Evolutionary conservation across 2,329 filamentous ascomycete species (phyloP).

Genomic region (Aspergillus cejpii): DNA sequence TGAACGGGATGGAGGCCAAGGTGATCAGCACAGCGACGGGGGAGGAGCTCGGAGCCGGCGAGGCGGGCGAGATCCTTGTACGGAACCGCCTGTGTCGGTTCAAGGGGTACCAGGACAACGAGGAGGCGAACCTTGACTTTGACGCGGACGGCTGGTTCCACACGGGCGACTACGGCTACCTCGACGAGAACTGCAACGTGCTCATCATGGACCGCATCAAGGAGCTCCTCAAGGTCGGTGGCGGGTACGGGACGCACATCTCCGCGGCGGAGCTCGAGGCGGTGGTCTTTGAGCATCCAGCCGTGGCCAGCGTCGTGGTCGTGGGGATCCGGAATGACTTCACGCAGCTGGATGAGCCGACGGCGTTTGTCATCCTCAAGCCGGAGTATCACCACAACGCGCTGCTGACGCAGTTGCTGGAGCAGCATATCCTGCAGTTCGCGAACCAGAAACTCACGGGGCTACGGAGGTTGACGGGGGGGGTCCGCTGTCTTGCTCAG

Average conservation of each 20-base stretch:
- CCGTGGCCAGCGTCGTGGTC: slow-evolving; percentile 29
- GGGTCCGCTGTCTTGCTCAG: slow-evolving; percentile 9
- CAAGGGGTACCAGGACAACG: slow-evolving; percentile 18
- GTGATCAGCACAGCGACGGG: slow-evolving; percentile 18
- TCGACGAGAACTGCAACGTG: slow-evolving; percentile 20
- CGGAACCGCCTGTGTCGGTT: slow-evolving; percentile 15
- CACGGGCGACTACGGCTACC: slow-evolving; percentile 19
- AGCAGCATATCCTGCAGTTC: slow-evolving; percentile 7
- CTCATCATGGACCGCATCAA: slow-evolving; percentile 20
- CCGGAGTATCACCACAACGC: slow-evolving; percentile 6
- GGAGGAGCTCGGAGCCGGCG: slow-evolving; percentile 9
- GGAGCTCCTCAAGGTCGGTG: slow-evolving; percentile 34
- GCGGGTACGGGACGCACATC: slow-evolving; percentile 32
- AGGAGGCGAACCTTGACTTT: slow-evolving; percentile 15
- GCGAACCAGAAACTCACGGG: slow-evolving; percentile 8
- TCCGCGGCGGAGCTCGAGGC: slow-evolving; percentile 31
- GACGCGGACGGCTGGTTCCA: slow-evolving; percentile 21
- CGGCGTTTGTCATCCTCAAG: slow-evolving; percentile 15
- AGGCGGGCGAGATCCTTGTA: slow-evolving; percentile 19
- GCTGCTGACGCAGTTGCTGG: neutral
- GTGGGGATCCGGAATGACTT: slow-evolving; percentile 23
- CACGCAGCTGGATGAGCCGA: slow-evolving; percentile 11
- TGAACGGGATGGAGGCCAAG: slow-evolving; percentile 10
- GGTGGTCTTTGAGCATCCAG: slow-evolving; percentile 26
- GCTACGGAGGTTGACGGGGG: slow-evolving; percentile 11